Conservation (phyloP, 2,329 filamentous ascomycete species). For the Fusarium sp. region DNA sequence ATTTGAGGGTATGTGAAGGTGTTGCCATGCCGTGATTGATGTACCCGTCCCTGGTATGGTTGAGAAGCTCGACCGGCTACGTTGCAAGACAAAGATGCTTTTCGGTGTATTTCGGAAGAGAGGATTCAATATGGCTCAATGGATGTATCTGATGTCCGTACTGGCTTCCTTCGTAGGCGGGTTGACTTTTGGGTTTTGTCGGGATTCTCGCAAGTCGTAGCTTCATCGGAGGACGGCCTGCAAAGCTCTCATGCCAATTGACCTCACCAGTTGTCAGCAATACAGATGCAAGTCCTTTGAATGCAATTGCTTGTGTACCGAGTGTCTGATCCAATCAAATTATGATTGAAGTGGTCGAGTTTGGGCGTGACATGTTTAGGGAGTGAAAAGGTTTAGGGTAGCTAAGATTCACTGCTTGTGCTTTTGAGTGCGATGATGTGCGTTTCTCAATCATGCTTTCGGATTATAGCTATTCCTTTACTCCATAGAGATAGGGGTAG, state of each 20-base stretch:
- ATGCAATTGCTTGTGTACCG: accelerated
- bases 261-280: accelerated
- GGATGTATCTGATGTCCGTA: neutral
- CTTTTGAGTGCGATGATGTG: accelerated
- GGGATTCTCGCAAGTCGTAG: neutral
- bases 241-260: neutral
- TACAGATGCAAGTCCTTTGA: accelerated
- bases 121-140: neutral
- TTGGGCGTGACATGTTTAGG: accelerated
- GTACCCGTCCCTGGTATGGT: neutral
- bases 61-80: neutral
- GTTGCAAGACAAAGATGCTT: neutral
- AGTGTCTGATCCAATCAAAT: neutral
- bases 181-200: neutral
- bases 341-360: neutral
- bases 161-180: neutral
- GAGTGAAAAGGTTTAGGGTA: neutral
- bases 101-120: neutral
- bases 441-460: neutral
- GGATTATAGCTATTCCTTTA: accelerated
- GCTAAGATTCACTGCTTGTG: neutral
- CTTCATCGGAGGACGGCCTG: accelerated
- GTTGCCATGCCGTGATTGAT: neutral
- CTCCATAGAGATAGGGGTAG: accelerated
- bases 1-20: neutral